Evolutionary conservation across 2,329 filamentous ascomycete genomes (phyloP), one percentile per base, ranked within the genome.

Genomic region (Trichoderma pleuroti): DNA sequence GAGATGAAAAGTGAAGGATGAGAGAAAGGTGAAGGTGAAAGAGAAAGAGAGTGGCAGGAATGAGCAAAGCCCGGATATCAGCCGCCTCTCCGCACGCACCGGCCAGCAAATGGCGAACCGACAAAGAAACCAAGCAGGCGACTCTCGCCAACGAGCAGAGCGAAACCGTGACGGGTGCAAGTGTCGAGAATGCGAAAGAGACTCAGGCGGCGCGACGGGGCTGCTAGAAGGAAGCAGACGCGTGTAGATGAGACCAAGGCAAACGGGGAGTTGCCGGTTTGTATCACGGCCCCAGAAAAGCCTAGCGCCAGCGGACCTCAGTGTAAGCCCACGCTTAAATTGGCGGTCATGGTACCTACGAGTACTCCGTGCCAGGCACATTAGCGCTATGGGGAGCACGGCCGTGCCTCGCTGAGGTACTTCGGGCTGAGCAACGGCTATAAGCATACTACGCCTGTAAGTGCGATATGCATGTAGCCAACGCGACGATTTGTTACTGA

Each of bases 231-330:
- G 63, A 71, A 67, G 30, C 63, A 71, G 69, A 71, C 69, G 69
- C 69, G 69, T 71, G 63, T 71, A 59, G 69, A 67, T 66, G 69
- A 57, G 69, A 71, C 64, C 54, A 39, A 46, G 54, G 54, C 68
- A 70, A 70, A 70, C 68, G 63, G 52, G 68, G 61, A 61, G 54
- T 39, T 67, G 46, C 30, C 36, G 65, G 69, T 54, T 59, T 46
- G 39, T 61, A 71, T 71, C 56, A 30, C 68, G 57, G 63, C 46
- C 57, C 62, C 69, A 46, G 63, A 71, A 68, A 56, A 68, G 69
- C 63, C 69, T 71, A 71, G 69, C 56, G 69, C 46, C 57, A 32
- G 46, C 34, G 59, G 56, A 42, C 54, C 69, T 67, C 26, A 64
- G 39, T 28, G 42, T 30, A 64, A 21, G 28, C 18, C 18, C 26